Evolutionary conservation across 495 filamentous ascomycete species (phyloP), one percentile per base, ranked within the genome.

Genomic region (Aspergillus olivimuriae): DNA sequence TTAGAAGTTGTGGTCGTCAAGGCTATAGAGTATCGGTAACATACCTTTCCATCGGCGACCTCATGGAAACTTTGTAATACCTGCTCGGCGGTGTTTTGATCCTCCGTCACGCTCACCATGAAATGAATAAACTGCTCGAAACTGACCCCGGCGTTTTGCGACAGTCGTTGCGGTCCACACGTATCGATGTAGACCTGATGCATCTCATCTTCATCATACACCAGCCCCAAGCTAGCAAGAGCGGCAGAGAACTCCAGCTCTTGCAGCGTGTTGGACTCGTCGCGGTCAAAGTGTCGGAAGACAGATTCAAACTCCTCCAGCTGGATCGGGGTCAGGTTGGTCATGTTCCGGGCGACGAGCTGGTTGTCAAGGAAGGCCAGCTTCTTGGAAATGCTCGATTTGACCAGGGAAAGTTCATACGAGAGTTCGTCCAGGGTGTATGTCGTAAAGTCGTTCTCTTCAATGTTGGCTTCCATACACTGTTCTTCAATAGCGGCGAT

Each of bases 51-150:
- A 73, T 98, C 92, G 10, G 92, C 92, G 19, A 98, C 92, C 65
- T 97, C 92, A 43, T 80, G 79, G 76, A 98, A 98, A 57, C 81
- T 87, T 66, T 97, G 92, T 66, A 89, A 96, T 0, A 97, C 94
- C 58, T 98, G 92, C 65, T 95, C 92, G 16, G 92, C 94, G 14
- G 89, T 94, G 55, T 97, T 95, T 62, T 98, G 92, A 56, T 98
- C 92, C 63, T 98, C 92, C 1, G 94, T 97, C 30, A 95, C 91
- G 52, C 89, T 87, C 6, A 98, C 92, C 92, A 98, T 98, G 69
- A 97, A 98, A 17, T 85, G 78, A 63, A 98, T 98, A 60, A 98
- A 98, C 63, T 96, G 94, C 68, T 98, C 92, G 58, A 98, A 98
- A 7, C 86, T 91, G 39, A 98, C 92, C 46, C 82, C 76, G 17